Evolutionary conservation across 805 yeast genomes (phyloP).

Genomic region (Kuraishia ogatae): DNA sequence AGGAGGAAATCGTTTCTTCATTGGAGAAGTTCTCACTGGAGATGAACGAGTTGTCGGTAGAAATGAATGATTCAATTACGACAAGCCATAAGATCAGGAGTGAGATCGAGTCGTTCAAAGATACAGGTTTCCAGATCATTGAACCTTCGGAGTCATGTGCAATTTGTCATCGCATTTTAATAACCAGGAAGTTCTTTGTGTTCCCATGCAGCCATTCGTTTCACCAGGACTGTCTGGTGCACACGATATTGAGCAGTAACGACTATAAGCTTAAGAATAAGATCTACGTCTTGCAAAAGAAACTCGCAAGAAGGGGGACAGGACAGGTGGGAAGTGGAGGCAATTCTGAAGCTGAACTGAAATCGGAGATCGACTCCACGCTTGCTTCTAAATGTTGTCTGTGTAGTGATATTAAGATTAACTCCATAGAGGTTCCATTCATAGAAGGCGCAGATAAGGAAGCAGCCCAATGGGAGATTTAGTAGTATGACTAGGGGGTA

Average conservation of each 20-base stretch:
- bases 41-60: constrained; percentile 57
- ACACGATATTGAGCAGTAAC: constrained; percentile 47
- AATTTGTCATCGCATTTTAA: constrained; percentile 58
- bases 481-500: too few relatives aligned
- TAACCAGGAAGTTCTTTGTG: constrained; percentile 63
- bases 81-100: constrained; percentile 50
- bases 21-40: constrained; percentile 62
- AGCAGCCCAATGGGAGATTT: constrained; percentile 41
- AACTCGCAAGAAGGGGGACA: constrained; percentile 16
- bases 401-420: constrained; percentile 69
- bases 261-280: constrained; percentile 60
- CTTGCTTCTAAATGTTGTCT: constrained; percentile 60
- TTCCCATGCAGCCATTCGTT: constrained; percentile 90
- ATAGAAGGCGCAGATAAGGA: constrained; percentile 29
- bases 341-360: constrained; percentile 14
- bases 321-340: not conserved
- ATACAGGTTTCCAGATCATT: constrained; percentile 51
- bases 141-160: constrained; percentile 83
- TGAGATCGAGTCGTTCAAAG: constrained; percentile 44
- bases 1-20: constrained; percentile 75
- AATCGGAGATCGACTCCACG: constrained; percentile 47
- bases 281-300: constrained; percentile 44
- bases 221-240: constrained; percentile 82
- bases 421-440: constrained; percentile 58
- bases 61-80: constrained; percentile 64